Percentiles rank a stretch among this genome's conserved stretches.
These are phyloP conservation scores for Marchantia polymorpha DNA, from an alignment of 225 moss, liverwort and hornwort species.

Conservation along the genomic window DNA sequence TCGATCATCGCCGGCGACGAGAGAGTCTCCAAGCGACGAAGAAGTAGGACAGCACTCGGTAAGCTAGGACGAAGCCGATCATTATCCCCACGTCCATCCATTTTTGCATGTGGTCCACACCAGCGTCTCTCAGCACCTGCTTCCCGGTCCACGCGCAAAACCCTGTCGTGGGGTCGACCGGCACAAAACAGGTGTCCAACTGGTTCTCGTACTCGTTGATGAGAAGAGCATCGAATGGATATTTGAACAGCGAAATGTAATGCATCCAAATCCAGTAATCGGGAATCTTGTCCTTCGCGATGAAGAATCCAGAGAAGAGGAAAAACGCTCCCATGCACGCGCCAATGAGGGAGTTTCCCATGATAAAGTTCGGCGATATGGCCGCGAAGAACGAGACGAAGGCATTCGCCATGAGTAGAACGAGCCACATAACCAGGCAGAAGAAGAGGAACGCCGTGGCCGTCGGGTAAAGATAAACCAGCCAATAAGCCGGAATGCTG, in stretches of 20 bases:
- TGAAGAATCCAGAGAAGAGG: constrained; percentile 79
- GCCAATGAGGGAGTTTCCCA: constrained; percentile 65
- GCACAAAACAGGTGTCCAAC: constrained; percentile 49
- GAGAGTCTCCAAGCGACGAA: constrained; percentile 51
- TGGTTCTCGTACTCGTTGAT: constrained; percentile 67
- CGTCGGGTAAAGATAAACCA: constrained; percentile 54
- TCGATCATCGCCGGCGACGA: constrained; percentile 40
- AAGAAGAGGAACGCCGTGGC: constrained; percentile 55
- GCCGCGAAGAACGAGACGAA: constrained; percentile 80
- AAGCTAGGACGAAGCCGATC: constrained; percentile 44
- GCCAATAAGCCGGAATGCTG: constrained; percentile 54
- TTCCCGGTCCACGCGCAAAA: constrained; percentile 49
- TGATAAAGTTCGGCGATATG: constrained; percentile 64
- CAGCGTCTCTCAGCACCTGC: constrained; percentile 45
- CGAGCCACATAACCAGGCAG: constrained; percentile 60
- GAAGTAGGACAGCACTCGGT: constrained; percentile 55
- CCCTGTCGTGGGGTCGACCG: constrained; percentile 14
- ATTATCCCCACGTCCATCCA: constrained; percentile 67
- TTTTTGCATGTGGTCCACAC: constrained; percentile 45
- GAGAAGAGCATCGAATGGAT: constrained; percentile 67
- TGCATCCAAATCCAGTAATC: constrained; percentile 65
- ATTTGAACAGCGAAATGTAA: constrained; percentile 72
- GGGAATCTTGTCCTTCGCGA: constrained; percentile 69
- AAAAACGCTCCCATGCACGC: constrained; percentile 82
- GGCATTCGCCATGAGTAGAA: constrained; percentile 67